Evolutionary conservation across 2,329 filamentous ascomycete species (phyloP), one percentile per base, ranked within the genome.

Genomic region (Microdochium trichocladiopsis): DNA sequence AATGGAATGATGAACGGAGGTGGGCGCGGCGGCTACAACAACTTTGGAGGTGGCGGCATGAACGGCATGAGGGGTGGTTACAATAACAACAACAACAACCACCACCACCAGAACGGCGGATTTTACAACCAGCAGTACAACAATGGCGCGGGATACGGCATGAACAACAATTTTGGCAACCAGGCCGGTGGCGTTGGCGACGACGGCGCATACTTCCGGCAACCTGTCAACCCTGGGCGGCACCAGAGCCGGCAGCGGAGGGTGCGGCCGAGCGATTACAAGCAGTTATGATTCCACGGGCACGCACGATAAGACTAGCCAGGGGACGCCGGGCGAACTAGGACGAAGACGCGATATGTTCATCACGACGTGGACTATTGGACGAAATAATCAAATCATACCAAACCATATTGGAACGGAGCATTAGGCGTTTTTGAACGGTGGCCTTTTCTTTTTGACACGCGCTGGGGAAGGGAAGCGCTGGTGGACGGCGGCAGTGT

Each of bases 211-310:
- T 99, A 99, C 71, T 95, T 97, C 68, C 83, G 94, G 53, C 93
- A 96, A 68, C 94, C 94, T 0, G 89, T 97, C 56, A 99, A 99
- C 66, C 93, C 92, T 2, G 89, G 96, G 65, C 83, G 94, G 50
- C 89, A 94, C 65, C 87, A 92, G 68, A 90, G 91, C 63, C 82
- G 88, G 61, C 86, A 90, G 61, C 83, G 87, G 58, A 79, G 90
- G 61, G 83, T 89, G 51, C 81, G 94, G 52, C 92, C 92, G 11
- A 94, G 90, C 66, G 94, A 99, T 71, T 97, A 94, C 68, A 82
- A 89, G 57, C 90, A 95, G 73, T 76, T 96, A 49, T 92, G 64
- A 73, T 6, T 3, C 16, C 18, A 18, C 41, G 16, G 5, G 16
- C 11, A 3, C 5, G 18, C 22, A 18, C 21, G 14, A 45, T 8